Base-by-base conservation (phyloP, 768 basidiomycete species). In the Suillus alpinus region DNA sequence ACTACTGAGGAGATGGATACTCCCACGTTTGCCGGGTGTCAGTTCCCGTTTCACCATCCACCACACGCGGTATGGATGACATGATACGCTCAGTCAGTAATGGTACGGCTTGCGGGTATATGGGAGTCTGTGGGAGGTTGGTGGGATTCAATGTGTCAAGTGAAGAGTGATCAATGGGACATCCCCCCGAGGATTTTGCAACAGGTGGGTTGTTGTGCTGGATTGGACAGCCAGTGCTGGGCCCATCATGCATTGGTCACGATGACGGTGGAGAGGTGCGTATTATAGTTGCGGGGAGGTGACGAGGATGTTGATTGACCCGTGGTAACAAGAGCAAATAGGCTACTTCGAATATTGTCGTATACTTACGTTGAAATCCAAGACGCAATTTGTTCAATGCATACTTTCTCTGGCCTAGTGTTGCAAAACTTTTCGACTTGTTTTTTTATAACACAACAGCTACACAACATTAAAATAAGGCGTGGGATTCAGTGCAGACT, bases 1-100 rank as follows among this genome's bases (percentile, higher is more conserved):
- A 98, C 73, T 98, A 95, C 74, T 98, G 96, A 10, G 95, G 94
- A 2, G 91, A 94, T 3, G 96, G 96, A 75, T 98, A 98, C 71
- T 97, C 95, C 96, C 96, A 98, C 50, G 79, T 83, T 26, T 63
- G 62, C 29, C 62, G 68, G 8, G 26, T 61, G 20, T 57, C 63
- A 2, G 61, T 16, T 58, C 4, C 40, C 6, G 59, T 37, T 12
- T 69, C 73, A 39, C 8, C 16, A 1, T 74, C 70, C 4, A 68
- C 66, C 59, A 86, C 78, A 55, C 95, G 87, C 6, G 94, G 94
- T 69, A 99, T 99, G 2, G 94, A 88, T 0, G 94, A 96, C 55
- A 82, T 80, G 6, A 83, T 86, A 63, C 96, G 86, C 18, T 85
- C 79, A 0, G 86, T 89, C 3, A 95, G 90, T 20, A 98, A 81